Evolutionary conservation across 129 eudicot genomes (phyloP).

Genomic region (Escallonia rubra): DNA sequence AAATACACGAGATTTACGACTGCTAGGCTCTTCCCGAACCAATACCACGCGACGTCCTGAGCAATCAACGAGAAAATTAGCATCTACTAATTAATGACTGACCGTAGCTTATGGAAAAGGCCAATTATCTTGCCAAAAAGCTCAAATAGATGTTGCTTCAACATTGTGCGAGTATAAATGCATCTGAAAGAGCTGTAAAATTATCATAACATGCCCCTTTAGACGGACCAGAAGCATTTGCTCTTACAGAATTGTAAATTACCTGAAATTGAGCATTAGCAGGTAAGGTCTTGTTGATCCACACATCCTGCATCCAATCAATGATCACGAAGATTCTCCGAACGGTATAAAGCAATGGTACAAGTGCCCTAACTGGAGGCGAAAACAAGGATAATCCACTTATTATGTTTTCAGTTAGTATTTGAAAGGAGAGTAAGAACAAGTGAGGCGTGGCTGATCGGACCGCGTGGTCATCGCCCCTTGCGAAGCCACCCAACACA

Average conservation of each 20-base stretch:
- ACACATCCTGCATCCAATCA: slow-evolving; percentile 84
- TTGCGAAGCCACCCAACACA: slow-evolving; percentile 81
- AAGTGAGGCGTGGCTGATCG: slow-evolving; percentile 88
- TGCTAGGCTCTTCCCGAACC: slow-evolving; percentile 74
- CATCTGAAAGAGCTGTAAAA: too few relatives aligned
- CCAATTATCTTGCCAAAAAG: too few relatives aligned
- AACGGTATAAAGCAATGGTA: slow-evolving; percentile 73
- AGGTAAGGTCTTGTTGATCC: slow-evolving; percentile 58
- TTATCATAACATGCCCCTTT: too few relatives aligned
- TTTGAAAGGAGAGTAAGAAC: slow-evolving; percentile 81
- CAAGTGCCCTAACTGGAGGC: slow-evolving; percentile 91
- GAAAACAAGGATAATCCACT: slow-evolving; percentile 85
- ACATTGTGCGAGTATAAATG: too few relatives aligned
- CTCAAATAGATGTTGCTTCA: too few relatives aligned
- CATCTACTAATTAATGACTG: too few relatives aligned
- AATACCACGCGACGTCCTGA: slow-evolving; percentile 71
- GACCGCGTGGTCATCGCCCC: slow-evolving; percentile 86
- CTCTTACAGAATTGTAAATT: not conserved
- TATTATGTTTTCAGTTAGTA: slow-evolving; percentile 71
- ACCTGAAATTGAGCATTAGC: slow-evolving; percentile 52
- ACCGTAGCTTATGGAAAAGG: too few relatives aligned
- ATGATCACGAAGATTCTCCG: slow-evolving; percentile 68
- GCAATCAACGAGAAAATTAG: not conserved
- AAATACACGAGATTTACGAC: slow-evolving; percentile 59
- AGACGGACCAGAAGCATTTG: too few relatives aligned